Evolutionary conservation across 2,329 filamentous ascomycete genomes (phyloP), one percentile per base, ranked within the genome.

Genomic region (Penicillium italicum): DNA sequence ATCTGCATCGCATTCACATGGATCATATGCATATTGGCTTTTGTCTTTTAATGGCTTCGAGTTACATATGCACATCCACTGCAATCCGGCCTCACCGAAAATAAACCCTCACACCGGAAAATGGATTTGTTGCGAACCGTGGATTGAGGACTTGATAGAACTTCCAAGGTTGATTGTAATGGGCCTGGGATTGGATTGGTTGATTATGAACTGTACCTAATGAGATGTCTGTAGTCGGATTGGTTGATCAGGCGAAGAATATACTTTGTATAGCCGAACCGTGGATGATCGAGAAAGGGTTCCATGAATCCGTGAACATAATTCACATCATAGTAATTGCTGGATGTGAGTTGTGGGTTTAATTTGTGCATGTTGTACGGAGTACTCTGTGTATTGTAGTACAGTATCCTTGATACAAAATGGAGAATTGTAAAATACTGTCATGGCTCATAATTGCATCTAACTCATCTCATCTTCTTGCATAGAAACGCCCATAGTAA

Each of bases 371-470:
- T 4, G 1, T 30, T 45, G 10, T 16, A 45, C 16, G 9, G 14
- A 2, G 6, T 16, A 41, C 14, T 14, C 9, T 5, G 38, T 41
- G n/a, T 41, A n/a, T 22, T 12, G 20, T 12, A 26, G 33, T 24
- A 30, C 42, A 22, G 12, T 20, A 28, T 20, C n/a, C n/a, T 11
- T 33, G 18, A 18, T 10, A 1, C 9, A 45, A 24, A 22, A 45
- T 31, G 12, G 18, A 9, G 3, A 33, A 45, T 20, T 11, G n/a
- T 48, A 48, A 20, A 22, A 26, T 40, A 31, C 14, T 5, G 20
- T 28, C 48, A 9, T 50, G 48, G 20, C 48, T 50, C 48, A 14
- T 50, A 26, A 50, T 28, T 33, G 38, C 48, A 33, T 50, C 11
- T 10, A 50, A 34, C 38, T 50, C 48, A 22, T 50, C 28, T 44